A percentile compares a stretch with the other conserved stretches of the same genome.
Conservation (phyloP, 257 asterid species). For the Solanum commersonii region DNA sequence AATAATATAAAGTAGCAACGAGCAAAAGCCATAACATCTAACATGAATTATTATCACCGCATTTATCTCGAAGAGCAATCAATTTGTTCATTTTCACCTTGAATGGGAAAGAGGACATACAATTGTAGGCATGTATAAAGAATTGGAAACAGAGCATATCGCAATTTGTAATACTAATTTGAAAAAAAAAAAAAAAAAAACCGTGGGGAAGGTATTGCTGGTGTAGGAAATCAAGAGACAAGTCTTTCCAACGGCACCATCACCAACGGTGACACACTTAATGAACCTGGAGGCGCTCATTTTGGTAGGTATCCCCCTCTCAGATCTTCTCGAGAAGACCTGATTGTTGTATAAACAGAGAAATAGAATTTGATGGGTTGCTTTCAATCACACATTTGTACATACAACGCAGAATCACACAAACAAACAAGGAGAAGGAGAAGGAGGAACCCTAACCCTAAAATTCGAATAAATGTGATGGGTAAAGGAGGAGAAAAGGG, state of each 20-base stretch:
- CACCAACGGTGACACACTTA: constrained; percentile 7
- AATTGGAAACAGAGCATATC: background rate
- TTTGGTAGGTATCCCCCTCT: background rate
- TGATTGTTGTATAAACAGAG: background rate
- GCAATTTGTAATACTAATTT: no score
- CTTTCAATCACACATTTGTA: background rate
- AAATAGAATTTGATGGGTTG: background rate
- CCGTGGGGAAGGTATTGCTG: constrained; percentile 14
- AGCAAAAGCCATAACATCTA: background rate
- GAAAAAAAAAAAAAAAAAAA: background rate
- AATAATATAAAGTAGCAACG: background rate
- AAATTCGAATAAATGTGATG: background rate
- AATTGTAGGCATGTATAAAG: background rate
- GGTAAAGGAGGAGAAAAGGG: background rate
- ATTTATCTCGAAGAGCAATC: background rate
- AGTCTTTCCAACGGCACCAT: constrained; percentile 12
- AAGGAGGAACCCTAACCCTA: constrained; percentile 2
- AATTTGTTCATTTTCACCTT: background rate
- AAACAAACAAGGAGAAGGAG: background rate
- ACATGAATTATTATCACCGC: background rate
- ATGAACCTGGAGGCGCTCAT: constrained; percentile 11
- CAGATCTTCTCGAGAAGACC: constrained; percentile 11
- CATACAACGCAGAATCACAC: background rate
- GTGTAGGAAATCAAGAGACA: constrained; percentile 12
- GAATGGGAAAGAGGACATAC: background rate